Evolutionary conservation across 805 yeast species (phyloP).

Genomic region (Saccharomyces kudriavzevii): DNA sequence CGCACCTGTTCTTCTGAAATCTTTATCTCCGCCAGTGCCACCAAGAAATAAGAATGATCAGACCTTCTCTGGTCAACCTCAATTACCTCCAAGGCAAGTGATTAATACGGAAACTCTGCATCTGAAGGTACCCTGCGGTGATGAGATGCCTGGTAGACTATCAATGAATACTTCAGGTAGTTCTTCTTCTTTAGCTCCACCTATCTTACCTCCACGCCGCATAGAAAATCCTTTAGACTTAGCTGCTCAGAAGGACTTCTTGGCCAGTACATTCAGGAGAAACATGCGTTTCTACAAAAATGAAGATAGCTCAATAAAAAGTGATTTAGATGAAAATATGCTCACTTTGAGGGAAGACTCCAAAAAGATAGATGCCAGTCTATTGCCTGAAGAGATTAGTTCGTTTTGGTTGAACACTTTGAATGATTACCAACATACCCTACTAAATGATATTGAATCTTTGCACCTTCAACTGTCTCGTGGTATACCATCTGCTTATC

Average conservation of each 20-base stretch:
- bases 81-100: background rate
- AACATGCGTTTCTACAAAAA: background rate
- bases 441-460: background rate
- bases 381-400: background rate
- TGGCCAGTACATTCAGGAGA: background rate
- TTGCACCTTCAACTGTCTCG: slow-evolving; percentile 19
- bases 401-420: background rate
- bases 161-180: background rate
- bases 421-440: background rate
- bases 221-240: background rate
- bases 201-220: background rate
- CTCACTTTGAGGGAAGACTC: background rate
- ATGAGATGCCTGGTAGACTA: background rate
- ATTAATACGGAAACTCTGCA: background rate
- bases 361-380: background rate
- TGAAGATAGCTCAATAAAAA: background rate
- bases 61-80: background rate
- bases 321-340: background rate
- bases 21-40: slow-evolving; percentile 28
- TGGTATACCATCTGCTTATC: slow-evolving; percentile 74
- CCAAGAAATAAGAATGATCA: slow-evolving; percentile 21
- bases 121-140: background rate
- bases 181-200: background rate
- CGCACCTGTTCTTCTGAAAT: background rate
- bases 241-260: background rate